These are phyloP conservation scores for Magnolia kwangsiensis DNA, from an alignment of 164 flowering plant genomes.

Conservation along the genomic window DNA sequence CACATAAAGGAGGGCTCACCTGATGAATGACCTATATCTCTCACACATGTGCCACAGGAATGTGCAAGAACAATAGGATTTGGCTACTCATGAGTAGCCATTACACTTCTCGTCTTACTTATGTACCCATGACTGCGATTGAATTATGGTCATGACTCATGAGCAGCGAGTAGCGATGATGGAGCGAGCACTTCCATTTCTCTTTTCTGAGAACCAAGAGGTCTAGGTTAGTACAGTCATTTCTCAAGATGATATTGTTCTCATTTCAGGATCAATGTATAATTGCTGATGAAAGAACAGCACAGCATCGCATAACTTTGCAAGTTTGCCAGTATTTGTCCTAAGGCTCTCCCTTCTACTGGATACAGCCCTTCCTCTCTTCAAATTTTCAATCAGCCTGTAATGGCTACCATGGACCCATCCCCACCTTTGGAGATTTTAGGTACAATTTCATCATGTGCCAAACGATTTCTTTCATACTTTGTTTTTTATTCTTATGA, in stretches of 20 bases:
- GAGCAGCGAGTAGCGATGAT: neutral
- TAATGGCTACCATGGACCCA: constrained; percentile 23
- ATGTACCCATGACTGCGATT: neutral
- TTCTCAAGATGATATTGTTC: neutral
- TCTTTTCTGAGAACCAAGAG: neutral
- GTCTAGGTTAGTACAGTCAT: neutral
- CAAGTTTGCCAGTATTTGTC: neutral
- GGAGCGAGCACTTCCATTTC: neutral
- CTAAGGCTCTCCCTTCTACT: neutral
- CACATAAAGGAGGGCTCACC: neutral
- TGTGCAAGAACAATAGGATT: neutral
- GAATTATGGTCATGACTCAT: neutral
- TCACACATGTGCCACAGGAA: neutral
- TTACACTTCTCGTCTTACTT: neutral
- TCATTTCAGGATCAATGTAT: neutral
- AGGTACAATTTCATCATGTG: constrained; percentile 28
- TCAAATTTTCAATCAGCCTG: neutral
- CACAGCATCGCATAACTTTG: neutral
- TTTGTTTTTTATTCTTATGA: neutral
- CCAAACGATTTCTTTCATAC: neutral
- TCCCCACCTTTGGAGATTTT: constrained; percentile 52
- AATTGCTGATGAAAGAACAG: neutral
- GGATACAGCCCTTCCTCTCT: neutral
- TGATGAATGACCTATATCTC: neutral
- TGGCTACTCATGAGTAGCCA: neutral